phyloP scores from a whole-genome alignment of 306 rosid species.

The Lathyrus aphaca region DNA sequence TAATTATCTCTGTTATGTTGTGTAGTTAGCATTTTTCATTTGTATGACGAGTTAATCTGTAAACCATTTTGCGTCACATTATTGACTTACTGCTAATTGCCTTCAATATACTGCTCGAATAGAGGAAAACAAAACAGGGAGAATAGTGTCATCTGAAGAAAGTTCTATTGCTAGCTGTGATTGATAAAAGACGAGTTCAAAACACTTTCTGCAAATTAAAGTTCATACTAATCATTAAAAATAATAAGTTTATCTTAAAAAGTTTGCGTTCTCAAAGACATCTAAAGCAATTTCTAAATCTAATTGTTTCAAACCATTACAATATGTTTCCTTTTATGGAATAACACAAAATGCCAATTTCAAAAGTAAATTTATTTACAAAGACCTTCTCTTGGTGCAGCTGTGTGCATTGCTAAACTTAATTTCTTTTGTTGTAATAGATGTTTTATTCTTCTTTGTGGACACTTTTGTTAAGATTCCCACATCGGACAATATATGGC shows the following conservation, averaged over 20 bases:
- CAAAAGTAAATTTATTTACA: constrained; percentile 5
- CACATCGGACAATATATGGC: no score
- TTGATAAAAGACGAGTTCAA: constrained; percentile 1
- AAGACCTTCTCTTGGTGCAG: not conserved
- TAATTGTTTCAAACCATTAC: constrained; percentile 9
- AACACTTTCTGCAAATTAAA: not conserved
- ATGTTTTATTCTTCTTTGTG: constrained; percentile 8
- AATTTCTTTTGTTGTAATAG: not conserved
- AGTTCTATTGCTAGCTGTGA: not conserved
- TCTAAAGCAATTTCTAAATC: constrained; percentile 5
- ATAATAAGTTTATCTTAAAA: constrained; percentile 3
- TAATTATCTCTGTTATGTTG: constrained; percentile 12
- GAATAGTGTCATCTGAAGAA: constrained; percentile 10
- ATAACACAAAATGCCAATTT: constrained; percentile 17
- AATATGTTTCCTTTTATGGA: not conserved
- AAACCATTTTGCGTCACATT: constrained; percentile 19
- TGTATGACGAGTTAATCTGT: not conserved
- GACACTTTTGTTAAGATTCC: no score
- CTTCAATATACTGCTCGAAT: constrained; percentile 5
- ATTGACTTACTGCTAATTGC: constrained; percentile 27
- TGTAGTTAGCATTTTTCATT: constrained; percentile 30
- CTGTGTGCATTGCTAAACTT: constrained; percentile 1
- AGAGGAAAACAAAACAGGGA: constrained; percentile 2
- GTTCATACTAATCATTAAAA: not conserved
- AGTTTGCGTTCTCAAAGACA: constrained; percentile 25